phyloP scores from a whole-genome alignment of 345 rosid genomes.

The Rhizophora apiculata region DNA sequence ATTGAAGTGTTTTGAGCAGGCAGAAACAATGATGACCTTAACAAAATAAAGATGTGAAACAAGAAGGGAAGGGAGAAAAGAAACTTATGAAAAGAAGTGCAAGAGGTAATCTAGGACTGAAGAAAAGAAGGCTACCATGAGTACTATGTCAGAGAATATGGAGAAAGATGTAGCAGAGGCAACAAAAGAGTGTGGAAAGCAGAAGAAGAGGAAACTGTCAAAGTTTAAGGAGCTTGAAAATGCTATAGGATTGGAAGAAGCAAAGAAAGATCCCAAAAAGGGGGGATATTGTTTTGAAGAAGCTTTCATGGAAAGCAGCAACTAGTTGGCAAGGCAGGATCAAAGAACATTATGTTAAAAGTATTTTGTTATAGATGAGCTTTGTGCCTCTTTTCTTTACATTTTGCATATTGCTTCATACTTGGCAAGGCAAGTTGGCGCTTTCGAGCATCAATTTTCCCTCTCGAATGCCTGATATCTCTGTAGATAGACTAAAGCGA shows the following conservation, averaged over 20 bases:
- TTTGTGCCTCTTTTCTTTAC: not conserved
- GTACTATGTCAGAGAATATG: conserved; percentile 35
- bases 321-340: conserved; percentile 15
- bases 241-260: conserved; percentile 57
- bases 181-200: conserved; percentile 52
- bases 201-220: conserved; percentile 51
- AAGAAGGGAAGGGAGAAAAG: conserved; percentile 26
- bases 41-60: conserved; percentile 22
- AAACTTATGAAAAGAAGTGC: conserved; percentile 45
- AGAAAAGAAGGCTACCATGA: conserved; percentile 27
- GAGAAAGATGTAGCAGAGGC: conserved; percentile 68
- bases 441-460: no score
- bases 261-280: conserved; percentile 70
- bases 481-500: no score
- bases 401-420: no score
- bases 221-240: conserved; percentile 66
- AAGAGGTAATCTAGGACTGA: conserved; percentile 50
- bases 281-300: conserved; percentile 54
- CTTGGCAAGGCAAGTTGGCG: no score
- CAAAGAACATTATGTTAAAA: no score
- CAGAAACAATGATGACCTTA: conserved; percentile 36
- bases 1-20: conserved; percentile 66
- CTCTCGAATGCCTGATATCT: no score
- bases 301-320: conserved; percentile 76
- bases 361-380: no score